Percentiles rank a stretch among this genome's conserved stretches.
Conservation (phyloP, 306 rosid genomes). For the Medicago truncatula region MtrunA17r5.0-ANR NC_053045.1:64484001-64484500, state of each 20-base stretch:
- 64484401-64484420: neutral
- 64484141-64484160: constrained; percentile 46
- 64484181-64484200: neutral
- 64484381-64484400: neutral
- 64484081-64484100: constrained; percentile 70
- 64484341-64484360: neutral
- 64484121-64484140: constrained; percentile 68
- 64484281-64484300: constrained; percentile 14
- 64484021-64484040: constrained; percentile 47
- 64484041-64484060: constrained; percentile 53
- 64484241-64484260: constrained; percentile 42
- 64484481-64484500: too few species aligned
- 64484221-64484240: constrained; percentile 9
- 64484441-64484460: neutral
- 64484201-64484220: neutral
- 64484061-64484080: constrained; percentile 55
- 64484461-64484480: too few species aligned
- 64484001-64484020: constrained; percentile 17
- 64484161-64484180: constrained; percentile 73
- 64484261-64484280: neutral
- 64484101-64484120: constrained; percentile 95
- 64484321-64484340: constrained; percentile 8
- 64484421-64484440: neutral
- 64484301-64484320: constrained; percentile 1
- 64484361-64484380: constrained; percentile 7